These are phyloP conservation scores for Amylostereum areolatum DNA, from an alignment of 1,284 basidiomycete species.

Conservation along the genomic window DNA sequence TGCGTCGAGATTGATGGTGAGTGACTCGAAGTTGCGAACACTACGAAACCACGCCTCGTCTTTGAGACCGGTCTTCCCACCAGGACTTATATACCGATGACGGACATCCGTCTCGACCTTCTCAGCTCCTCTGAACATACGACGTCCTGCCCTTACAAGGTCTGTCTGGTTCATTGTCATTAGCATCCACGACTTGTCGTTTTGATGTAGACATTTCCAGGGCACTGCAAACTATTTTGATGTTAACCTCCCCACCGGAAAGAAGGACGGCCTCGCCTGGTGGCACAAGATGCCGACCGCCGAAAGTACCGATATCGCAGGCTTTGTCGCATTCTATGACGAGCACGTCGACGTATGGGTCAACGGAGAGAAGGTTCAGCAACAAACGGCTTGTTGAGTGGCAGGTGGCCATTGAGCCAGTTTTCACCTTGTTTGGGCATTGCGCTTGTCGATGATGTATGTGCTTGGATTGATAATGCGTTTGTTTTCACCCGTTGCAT, in stretches of 20 bases:
- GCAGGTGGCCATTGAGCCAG: neutral
- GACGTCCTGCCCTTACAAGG: slow-evolving; percentile 62
- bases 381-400: neutral
- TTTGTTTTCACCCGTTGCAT: no score
- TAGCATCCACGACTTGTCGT: no score
- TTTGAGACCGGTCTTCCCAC: slow-evolving; percentile 53
- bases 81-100: slow-evolving; percentile 56
- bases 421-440: neutral
- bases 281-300: slow-evolving; percentile 49
- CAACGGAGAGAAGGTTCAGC: slow-evolving; percentile 31
- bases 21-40: slow-evolving; percentile 60
- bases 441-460: neutral
- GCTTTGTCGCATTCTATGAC: slow-evolving; percentile 58
- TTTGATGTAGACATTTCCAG: slow-evolving; percentile 32
- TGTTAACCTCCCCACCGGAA: slow-evolving; percentile 38
- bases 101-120: slow-evolving; percentile 46
- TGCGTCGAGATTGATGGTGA: slow-evolving; percentile 53
- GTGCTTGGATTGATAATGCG: slow-evolving; percentile 52
- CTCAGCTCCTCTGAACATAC: slow-evolving; percentile 40
- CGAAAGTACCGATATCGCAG: slow-evolving; percentile 45
- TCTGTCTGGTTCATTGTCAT: slow-evolving; percentile 17
- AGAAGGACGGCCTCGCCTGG: slow-evolving; percentile 52
- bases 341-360: slow-evolving; percentile 63
- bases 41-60: slow-evolving; percentile 44
- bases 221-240: slow-evolving; percentile 57